These are phyloP conservation scores for Brassica juncea DNA, from an alignment of 345 rosid species.

Conservation along the genomic window DNA sequence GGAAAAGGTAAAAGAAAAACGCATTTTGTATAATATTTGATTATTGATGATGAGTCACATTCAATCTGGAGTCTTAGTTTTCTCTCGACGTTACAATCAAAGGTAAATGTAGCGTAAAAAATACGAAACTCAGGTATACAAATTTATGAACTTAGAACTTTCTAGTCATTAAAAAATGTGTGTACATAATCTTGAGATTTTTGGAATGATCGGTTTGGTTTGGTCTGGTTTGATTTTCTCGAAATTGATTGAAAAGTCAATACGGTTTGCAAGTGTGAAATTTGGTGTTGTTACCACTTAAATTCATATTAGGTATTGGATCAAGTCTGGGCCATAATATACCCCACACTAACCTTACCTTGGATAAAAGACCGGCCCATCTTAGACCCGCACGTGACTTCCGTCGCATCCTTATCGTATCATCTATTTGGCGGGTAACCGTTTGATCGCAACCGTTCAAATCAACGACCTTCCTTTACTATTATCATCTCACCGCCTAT, in stretches of 20 bases:
- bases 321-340: not conserved
- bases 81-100: not conserved
- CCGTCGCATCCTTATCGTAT: slow-evolving; percentile 28
- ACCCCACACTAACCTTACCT: not conserved
- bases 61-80: no score
- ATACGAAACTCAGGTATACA: not conserved
- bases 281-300: not conserved
- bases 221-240: slow-evolving; percentile 2
- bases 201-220: not conserved
- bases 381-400: slow-evolving; percentile 26
- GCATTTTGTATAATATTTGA: slow-evolving; percentile 10
- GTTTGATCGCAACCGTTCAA: slow-evolving; percentile 49
- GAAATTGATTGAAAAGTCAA: not conserved
- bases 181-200: not conserved
- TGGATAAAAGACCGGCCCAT: slow-evolving; percentile 13
- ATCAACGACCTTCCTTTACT: slow-evolving; percentile 28
- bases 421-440: slow-evolving; percentile 46
- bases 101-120: not conserved
- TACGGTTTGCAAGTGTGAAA: not conserved
- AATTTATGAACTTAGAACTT: not conserved
- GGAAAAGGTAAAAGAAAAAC: not conserved
- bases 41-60: not conserved
- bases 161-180: not conserved
- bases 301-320: not conserved
- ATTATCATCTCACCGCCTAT: slow-evolving; percentile 42